A percentile compares a stretch with the other conserved stretches of the same genome.
phyloP scores from a whole-genome alignment of 2,329 filamentous ascomycete genomes.

The Thelonectria discophora region DNA sequence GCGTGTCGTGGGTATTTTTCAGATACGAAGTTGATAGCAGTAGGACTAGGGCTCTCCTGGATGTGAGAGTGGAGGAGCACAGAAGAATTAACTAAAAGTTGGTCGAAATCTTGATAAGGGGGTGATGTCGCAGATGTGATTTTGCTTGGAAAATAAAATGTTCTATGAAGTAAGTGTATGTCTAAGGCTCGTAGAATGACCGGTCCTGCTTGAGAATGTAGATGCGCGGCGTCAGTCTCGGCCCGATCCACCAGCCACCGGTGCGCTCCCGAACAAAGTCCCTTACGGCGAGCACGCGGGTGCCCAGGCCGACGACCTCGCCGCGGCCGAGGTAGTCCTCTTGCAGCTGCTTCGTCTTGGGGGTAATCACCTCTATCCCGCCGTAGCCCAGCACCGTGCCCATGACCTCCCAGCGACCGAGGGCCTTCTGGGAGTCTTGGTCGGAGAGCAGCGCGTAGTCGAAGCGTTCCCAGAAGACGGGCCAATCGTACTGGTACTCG shows the following conservation, averaged over 20 bases:
- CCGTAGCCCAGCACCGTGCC: conserved; percentile 66
- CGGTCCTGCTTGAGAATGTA: conserved; percentile 55
- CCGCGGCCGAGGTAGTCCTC: conserved; percentile 27
- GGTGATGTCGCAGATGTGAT: neutral
- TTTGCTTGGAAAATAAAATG: too few relatives aligned
- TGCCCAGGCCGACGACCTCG: conserved; percentile 57
- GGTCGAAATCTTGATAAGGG: conserved; percentile 15
- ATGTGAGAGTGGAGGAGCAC: too few relatives aligned
- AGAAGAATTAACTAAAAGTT: conserved; percentile 4
- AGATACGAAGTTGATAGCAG: too few relatives aligned
- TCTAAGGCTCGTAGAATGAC: conserved; percentile 29
- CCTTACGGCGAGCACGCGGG: conserved; percentile 50
- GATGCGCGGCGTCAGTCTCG: conserved; percentile 66
- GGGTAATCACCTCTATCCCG: conserved; percentile 66
- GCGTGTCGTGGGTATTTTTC: neutral
- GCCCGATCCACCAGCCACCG: conserved; percentile 72
- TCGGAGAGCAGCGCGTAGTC: conserved; percentile 70
- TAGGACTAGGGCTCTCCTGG: too few relatives aligned
- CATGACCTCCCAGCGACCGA: conserved; percentile 64
- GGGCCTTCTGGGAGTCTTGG: conserved; percentile 56
- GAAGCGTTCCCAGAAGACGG: conserved; percentile 69
- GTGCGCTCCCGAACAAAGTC: conserved; percentile 56
- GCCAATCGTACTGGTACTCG: conserved; percentile 49
- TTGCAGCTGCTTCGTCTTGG: conserved; percentile 47
- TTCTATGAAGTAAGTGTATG: too few relatives aligned